Evolutionary conservation across 1,284 basidiomycete genomes (phyloP), one percentile per base, ranked within the genome.

Genomic region (Pseudozyma sp.): DNA sequence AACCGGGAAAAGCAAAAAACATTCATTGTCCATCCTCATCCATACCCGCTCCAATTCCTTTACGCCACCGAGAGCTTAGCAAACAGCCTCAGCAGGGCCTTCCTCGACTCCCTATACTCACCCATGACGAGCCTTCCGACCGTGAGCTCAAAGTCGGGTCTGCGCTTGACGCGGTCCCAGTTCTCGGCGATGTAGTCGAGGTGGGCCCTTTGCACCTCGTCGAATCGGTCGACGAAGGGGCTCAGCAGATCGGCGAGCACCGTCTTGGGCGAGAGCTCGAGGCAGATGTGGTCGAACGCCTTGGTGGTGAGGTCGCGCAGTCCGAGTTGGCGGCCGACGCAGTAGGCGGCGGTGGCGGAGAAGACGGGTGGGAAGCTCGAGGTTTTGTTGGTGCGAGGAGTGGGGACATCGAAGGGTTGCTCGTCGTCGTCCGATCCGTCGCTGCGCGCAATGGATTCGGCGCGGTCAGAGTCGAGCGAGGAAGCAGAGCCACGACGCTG

Each of bases 151-250:
- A 78, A 78, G 58, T 78, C 76, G 30, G 73, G 73, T n/a, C 76
- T 44, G 39, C 66, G 65, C 69, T 76, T 78, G 60, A 76, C 76
- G 10, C 67, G 54, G 47, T 75, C 73, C 76, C 76, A 78, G 69
- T 78, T 68, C 39, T 64, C 51, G 8, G 67, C 54, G 33, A 78
- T 65, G 51, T 68, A 78, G 37, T 76, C 76, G 43, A 78, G 73
- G 37, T 78, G 76, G 3, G 74, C 76, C n/a, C 64, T 66, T 54
- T 76, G 76, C 29, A 78, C 64, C 50, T 78, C 76, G 55, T 60
- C 57, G 55, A 76, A 78, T 45, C 73, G 66, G 63, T 78, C 76
- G 45, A 75, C 76, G n/a, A 78, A 78, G 24, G 76, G 73, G 35
- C 69, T 73, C 14, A 78, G 65, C 49, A 78, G 35, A 39, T 78